Conservation (phyloP, 2,329 filamentous ascomycete species). For the Alternaria incomplexa region DNA sequence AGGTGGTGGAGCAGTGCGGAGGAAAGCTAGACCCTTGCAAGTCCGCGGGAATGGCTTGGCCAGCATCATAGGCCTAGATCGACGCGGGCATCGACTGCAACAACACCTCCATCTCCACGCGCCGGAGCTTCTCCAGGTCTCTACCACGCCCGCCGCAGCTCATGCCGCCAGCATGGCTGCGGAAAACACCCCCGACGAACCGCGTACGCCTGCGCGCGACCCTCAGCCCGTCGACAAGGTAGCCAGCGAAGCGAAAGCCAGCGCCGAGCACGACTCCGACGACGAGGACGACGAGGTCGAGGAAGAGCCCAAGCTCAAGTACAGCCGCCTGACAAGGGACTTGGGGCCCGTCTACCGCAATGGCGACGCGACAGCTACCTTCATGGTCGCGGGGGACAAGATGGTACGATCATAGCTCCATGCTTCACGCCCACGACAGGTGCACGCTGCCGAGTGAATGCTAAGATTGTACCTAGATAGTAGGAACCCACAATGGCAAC, state of each 20-base stretch:
- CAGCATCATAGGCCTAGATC: conserved; percentile 35
- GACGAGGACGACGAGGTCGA: conserved; percentile 85
- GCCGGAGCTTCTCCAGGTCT: conserved; percentile 24
- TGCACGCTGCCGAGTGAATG: conserved; percentile 69
- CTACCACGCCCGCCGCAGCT: conserved; percentile 33
- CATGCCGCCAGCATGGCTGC: conserved; percentile 52
- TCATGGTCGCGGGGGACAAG: conserved; percentile 91
- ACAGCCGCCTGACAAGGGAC: conserved; percentile 82
- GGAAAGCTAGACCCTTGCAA: conserved; percentile 20
- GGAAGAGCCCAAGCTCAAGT: conserved; percentile 93
- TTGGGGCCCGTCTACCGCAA: conserved; percentile 86
- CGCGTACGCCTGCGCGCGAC: conserved; percentile 44
- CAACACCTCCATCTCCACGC: conserved; percentile 26
- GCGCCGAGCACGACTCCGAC: conserved; percentile 29
- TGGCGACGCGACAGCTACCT: conserved; percentile 91
- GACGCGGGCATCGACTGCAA: conserved; percentile 25
- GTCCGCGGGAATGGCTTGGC: conserved; percentile 28
- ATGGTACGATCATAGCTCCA: conserved; percentile 68
- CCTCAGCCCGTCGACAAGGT: conserved; percentile 19
- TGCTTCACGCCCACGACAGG: conserved; percentile 11
- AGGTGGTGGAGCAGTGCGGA: conserved; percentile 17
- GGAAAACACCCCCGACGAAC: conserved; percentile 41
- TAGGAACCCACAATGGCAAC: conserved; percentile 95
- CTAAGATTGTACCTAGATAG: conserved; percentile 63
- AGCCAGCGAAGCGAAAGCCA: conserved; percentile 30